Conservation (phyloP, 306 rosid species). For the Luffa acutangula region DNA sequence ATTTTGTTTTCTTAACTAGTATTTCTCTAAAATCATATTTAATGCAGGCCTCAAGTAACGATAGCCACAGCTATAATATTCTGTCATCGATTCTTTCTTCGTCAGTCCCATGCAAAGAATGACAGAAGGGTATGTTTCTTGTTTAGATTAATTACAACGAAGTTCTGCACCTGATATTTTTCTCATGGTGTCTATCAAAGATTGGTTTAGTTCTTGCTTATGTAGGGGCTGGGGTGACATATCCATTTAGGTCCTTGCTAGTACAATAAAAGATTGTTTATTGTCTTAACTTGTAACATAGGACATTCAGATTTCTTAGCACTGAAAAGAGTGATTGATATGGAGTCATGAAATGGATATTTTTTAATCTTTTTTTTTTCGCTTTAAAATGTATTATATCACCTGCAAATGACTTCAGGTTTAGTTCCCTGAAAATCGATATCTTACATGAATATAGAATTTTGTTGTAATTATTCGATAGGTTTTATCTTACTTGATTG, state of each 20-base stretch:
- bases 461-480: neutral
- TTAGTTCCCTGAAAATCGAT: neutral
- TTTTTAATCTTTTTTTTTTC: neutral
- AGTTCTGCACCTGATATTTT: neutral
- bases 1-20: neutral
- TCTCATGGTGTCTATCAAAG: neutral
- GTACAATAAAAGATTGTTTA: neutral
- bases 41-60: conserved; percentile 94
- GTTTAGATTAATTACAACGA: neutral
- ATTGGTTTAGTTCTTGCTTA: neutral
- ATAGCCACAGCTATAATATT: conserved; percentile 95
- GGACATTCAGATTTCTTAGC: neutral
- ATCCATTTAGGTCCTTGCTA: neutral
- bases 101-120: conserved; percentile 94
- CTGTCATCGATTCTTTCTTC: conserved; percentile 94
- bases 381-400: neutral
- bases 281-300: neutral
- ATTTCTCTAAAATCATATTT: neutral
- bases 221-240: neutral
- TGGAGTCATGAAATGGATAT: neutral
- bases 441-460: neutral
- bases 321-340: neutral
- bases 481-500: no score
- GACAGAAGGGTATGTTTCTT: conserved; percentile 80
- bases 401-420: neutral